Evolutionary conservation across 345 rosid genomes (phyloP).

Genomic region (Salix suchowensis): DNA sequence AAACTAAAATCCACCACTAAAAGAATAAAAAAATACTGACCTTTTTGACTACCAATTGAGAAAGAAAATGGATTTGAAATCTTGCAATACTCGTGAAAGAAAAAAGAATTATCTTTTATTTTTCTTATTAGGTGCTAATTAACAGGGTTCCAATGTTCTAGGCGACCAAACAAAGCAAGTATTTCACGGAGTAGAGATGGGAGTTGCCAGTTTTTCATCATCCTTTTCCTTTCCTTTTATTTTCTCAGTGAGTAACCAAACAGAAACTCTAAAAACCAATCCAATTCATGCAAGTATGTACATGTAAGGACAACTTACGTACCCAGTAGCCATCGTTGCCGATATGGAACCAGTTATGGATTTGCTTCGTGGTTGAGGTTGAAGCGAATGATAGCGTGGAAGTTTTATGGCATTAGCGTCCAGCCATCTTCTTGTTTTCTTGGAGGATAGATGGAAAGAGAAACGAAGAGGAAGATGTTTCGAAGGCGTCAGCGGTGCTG

Average conservation of each 20-base stretch:
- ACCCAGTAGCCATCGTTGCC: slow-evolving; percentile 28
- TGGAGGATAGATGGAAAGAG: background rate
- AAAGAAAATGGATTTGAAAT: background rate
- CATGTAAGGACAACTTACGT: background rate
- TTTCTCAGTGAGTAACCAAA: slow-evolving; percentile 2
- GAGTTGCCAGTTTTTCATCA: too few relatives aligned
- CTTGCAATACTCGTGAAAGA: too few relatives aligned
- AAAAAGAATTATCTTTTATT: too few relatives aligned
- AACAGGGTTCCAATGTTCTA: too few relatives aligned
- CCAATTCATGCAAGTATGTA: background rate
- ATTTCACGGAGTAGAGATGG: too few relatives aligned
- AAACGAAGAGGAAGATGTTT: background rate
- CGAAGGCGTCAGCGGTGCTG: slow-evolving; percentile 13
- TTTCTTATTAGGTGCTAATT: too few relatives aligned
- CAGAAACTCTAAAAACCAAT: background rate
- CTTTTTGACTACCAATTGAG: background rate
- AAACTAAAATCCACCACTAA: background rate
- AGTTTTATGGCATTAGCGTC: background rate
- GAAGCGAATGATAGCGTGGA: background rate
- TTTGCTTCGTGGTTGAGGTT: background rate
- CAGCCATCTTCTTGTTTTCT: background rate
- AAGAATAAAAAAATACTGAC: background rate
- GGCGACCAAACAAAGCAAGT: too few relatives aligned
- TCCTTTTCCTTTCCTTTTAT: background rate
- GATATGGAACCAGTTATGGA: slow-evolving; percentile 6